phyloP scores from a whole-genome alignment of 257 asterid species.

The Rubia yunnanensis region DNA sequence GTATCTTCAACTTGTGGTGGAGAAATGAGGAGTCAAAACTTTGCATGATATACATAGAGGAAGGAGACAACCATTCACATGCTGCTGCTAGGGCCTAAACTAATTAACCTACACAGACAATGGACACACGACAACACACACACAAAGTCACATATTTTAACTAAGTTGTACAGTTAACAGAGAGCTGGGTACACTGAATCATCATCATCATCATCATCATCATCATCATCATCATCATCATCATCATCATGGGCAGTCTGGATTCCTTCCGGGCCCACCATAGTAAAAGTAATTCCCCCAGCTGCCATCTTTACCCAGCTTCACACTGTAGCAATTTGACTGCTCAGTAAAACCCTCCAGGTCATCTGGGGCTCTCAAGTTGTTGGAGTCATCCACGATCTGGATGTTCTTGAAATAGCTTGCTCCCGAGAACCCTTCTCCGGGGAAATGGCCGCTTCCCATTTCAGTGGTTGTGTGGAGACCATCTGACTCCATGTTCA shows the following conservation, averaged over 20 bases:
- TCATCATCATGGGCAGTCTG: constrained; percentile 31
- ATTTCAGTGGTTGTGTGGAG: constrained; percentile 80
- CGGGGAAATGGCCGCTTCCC: constrained; percentile 85
- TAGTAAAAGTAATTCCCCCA: constrained; percentile 75
- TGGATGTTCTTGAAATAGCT: constrained; percentile 68
- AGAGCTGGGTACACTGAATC: background rate
- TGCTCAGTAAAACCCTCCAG: constrained; percentile 39
- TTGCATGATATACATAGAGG: background rate
- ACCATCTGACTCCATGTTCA: constrained; percentile 58
- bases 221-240: background rate
- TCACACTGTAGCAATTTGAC: constrained; percentile 50
- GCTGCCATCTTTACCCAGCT: constrained; percentile 38
- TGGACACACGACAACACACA: background rate
- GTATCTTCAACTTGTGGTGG: background rate
- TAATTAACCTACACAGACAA: background rate
- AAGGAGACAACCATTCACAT: background rate
- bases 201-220: background rate
- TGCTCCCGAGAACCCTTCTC: constrained; percentile 63
- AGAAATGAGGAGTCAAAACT: background rate
- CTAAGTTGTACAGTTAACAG: background rate
- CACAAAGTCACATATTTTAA: background rate
- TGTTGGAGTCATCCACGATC: constrained; percentile 51
- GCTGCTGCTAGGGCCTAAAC: background rate
- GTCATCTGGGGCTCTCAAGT: constrained; percentile 49
- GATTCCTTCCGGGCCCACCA: constrained; percentile 89